Conservation (phyloP, 345 rosid genomes). For the Cardiospermum halicacabum region DNA sequence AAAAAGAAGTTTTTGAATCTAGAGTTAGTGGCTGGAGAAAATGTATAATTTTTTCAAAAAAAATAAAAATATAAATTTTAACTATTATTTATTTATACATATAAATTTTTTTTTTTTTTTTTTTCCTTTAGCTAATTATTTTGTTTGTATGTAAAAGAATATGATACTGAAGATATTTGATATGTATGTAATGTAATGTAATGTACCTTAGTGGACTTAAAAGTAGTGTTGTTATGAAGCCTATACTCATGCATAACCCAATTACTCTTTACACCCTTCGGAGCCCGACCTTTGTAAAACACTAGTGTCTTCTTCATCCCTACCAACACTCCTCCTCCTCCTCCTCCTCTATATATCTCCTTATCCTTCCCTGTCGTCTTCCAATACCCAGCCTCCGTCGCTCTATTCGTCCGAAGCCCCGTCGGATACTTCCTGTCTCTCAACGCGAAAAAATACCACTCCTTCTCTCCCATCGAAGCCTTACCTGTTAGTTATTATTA, state of each 20-base stretch:
- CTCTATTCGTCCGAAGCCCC: slow-evolving; percentile 91
- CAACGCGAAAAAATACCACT: slow-evolving; percentile 90
- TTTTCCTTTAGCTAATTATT: no score
- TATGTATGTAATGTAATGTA: neutral
- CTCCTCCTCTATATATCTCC: slow-evolving; percentile 59
- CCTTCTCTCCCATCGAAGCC: slow-evolving; percentile 98
- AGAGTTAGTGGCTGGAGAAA: no score
- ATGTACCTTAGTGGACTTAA: slow-evolving; percentile 57
- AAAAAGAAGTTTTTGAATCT: no score
- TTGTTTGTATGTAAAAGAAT: no score
- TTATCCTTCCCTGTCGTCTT: slow-evolving; percentile 92
- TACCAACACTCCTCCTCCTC: slow-evolving; percentile 49
- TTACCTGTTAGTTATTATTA: no score
- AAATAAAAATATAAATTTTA: no score
- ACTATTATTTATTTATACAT: no score
- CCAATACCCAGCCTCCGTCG: slow-evolving; percentile 95
- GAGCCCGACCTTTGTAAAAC: slow-evolving; percentile 90
- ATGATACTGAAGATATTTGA: no score
- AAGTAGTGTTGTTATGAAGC: slow-evolving; percentile 61
- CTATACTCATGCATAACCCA: slow-evolving; percentile 99
- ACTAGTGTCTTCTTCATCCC: slow-evolving; percentile 99
- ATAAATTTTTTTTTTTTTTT: no score
- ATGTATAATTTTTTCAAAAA: no score
- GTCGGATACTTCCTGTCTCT: slow-evolving; percentile 93
- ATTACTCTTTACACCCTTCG: slow-evolving; percentile 90